Conservation (phyloP, 2,329 filamentous ascomycete species). For the Penicillium sumatraense region DNA sequence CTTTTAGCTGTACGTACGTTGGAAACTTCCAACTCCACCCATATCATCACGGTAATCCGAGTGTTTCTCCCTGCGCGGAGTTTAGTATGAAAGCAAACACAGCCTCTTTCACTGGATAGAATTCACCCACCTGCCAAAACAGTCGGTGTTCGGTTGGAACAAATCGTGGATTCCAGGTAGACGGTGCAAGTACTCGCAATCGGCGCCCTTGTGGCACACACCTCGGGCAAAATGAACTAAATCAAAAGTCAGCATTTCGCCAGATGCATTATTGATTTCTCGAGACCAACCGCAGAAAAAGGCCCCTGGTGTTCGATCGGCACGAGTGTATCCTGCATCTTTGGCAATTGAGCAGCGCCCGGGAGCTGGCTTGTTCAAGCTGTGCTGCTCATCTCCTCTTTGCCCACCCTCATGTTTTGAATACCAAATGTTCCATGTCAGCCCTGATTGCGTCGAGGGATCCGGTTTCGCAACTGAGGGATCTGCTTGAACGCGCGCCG, state of each 20-base stretch:
- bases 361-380: slow-evolving; percentile 79
- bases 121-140: slow-evolving; percentile 70
- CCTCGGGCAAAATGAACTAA: slow-evolving; percentile 21
- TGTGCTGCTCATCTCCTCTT: slow-evolving; percentile 91
- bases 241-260: background rate
- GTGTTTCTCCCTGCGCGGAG: slow-evolving; percentile 19
- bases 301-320: slow-evolving; percentile 75
- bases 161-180: slow-evolving; percentile 85
- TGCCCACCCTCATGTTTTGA: slow-evolving; percentile 87
- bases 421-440: slow-evolving; percentile 98
- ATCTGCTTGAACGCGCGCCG: slow-evolving; percentile 89
- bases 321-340: slow-evolving; percentile 78
- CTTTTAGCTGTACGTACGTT: slow-evolving; percentile 46
- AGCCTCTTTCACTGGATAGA: background rate
- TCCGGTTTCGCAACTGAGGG: slow-evolving; percentile 80
- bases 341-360: slow-evolving; percentile 84
- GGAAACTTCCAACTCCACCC: slow-evolving; percentile 91
- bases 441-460: slow-evolving; percentile 88
- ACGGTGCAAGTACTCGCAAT: slow-evolving; percentile 93
- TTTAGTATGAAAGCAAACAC: background rate
- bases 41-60: slow-evolving; percentile 56
- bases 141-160: slow-evolving; percentile 93
- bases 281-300: slow-evolving; percentile 81
- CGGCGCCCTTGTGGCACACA: slow-evolving; percentile 73
- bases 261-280: background rate